Percentiles rank a stretch among this genome's conserved stretches.
phyloP scores from a whole-genome alignment of 371 early-diverging fungal species.

The Rhizopus sp. region DNA sequence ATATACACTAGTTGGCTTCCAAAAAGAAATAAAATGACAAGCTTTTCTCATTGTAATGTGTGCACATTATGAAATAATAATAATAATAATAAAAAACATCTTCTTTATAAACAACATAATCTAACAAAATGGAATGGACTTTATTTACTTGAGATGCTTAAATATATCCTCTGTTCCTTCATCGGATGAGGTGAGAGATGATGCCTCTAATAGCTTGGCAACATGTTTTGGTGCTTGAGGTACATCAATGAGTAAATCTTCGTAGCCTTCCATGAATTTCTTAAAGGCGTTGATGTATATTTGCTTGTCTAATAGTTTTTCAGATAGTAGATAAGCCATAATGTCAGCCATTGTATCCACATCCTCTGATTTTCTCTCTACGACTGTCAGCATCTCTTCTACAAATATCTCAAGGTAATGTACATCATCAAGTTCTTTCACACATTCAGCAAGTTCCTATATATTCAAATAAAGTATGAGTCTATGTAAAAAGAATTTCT shows the following conservation, averaged over 20 bases:
- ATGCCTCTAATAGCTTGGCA: conserved; percentile 39
- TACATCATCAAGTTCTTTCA: conserved; percentile 67
- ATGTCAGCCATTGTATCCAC: conserved; percentile 56
- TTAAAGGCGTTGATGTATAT: conserved; percentile 58
- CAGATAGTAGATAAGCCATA: conserved; percentile 46
- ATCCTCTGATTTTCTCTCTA: conserved; percentile 64
- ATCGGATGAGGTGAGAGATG: conserved; percentile 5
- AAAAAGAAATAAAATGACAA: conserved; percentile 6
- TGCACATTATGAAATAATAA: not conserved
- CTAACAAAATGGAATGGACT: not conserved
- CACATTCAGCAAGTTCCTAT: conserved; percentile 60
- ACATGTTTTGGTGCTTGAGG: conserved; percentile 77
- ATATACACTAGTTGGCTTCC: conserved; percentile 11
- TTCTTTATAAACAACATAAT: not conserved
- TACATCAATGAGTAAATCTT: conserved; percentile 82
- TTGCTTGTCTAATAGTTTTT: conserved; percentile 41
- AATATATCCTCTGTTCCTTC: conserved; percentile 5
- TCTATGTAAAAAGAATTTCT: not conserved
- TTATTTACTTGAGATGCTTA: conserved; percentile 4
- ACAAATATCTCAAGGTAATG: conserved; percentile 55
- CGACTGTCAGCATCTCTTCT: conserved; percentile 39
- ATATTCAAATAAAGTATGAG: not conserved
- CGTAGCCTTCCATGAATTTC: conserved; percentile 64
- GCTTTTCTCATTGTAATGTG: not conserved
- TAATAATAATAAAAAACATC: not conserved